Percentiles rank a stretch among this genome's conserved stretches.
Evolutionary conservation across 2,329 filamentous ascomycete genomes (phyloP).

Genomic region (Trichoderma asperellum): DNA sequence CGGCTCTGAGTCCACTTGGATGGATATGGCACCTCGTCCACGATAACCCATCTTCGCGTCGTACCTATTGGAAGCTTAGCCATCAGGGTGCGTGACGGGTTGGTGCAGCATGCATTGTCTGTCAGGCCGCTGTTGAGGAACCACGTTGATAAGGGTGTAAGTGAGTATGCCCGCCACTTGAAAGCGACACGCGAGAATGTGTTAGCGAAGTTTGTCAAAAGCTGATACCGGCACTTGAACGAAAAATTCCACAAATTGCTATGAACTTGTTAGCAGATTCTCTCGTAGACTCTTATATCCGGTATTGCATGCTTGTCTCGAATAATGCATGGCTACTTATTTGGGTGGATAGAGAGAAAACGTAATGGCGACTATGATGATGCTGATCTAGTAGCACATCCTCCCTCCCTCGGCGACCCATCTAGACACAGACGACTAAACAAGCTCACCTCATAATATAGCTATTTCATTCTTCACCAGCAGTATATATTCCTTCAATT

Average conservation of each 20-base stretch:
- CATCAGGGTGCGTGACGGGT: neutral
- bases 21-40: neutral
- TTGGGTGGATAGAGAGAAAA: neutral
- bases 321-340: too few relatives aligned
- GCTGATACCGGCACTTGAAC: neutral
- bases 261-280: neutral
- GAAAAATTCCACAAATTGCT: neutral
- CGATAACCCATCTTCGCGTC: too few relatives aligned
- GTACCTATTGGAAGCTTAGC: neutral
- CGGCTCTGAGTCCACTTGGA: neutral
- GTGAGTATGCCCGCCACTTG: neutral
- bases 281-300: neutral
- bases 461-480: neutral
- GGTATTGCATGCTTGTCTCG: neutral
- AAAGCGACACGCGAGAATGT: neutral
- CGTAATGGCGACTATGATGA: neutral
- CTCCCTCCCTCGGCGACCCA: too few relatives aligned
- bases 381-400: neutral
- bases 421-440: neutral
- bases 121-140: neutral
- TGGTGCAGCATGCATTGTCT: neutral
- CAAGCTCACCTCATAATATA: too few relatives aligned
- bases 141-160: neutral
- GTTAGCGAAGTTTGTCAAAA: neutral
- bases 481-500: neutral